Evolutionary conservation across 2,329 filamentous ascomycete genomes (phyloP), one percentile per base, ranked within the genome.

Genomic region (Geosmithia morbida): DNA sequence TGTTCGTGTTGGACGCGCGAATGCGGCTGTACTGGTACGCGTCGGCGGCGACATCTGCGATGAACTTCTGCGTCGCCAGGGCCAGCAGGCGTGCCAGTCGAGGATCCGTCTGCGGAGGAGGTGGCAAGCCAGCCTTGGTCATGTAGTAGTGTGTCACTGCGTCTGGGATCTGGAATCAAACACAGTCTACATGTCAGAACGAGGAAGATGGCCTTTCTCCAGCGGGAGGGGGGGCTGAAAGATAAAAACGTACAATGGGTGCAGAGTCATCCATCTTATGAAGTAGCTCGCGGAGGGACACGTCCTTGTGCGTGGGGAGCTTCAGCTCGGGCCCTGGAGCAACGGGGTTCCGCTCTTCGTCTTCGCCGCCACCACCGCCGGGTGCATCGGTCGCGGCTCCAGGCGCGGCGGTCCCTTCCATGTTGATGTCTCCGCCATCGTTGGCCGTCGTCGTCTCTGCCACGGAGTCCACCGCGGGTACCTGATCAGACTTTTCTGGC

Each of bases 71-170:
- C 0, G 92, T 95, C n/a, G 92, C 92, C 8, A 98, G 84, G 2
- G 92, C 90, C 42, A 98, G 83, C 2, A 98, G 83, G 44, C 90
- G 87, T 19, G 90, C 87, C 26, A 98, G 84, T 49, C 89, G 87
- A 18, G 83, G 83, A 57, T 95, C 87, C 46, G 88, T 94, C 57
- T 92, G 84, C 0, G 87, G 89, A 41, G 90, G 88, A 1, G 90
- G 90, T 33, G 92, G 89, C 3, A 98, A 85, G 47, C 92, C 92
- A 54, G 90, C 88, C 56, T 94, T 85, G 39, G 90, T 94, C 69
- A 98, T 85, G 69, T 98, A 98, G 74, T 97, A 96, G 63, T 94
- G 83, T 52, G 89, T 97, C 19, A 98, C 92, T 18, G 92, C 92
- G 61, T 98, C 92, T 43, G 92, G 92, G 56, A 98, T 97, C 87